Conservation (phyloP, 2,329 filamentous ascomycete species). For the Cercospora brassicicola region DNA sequence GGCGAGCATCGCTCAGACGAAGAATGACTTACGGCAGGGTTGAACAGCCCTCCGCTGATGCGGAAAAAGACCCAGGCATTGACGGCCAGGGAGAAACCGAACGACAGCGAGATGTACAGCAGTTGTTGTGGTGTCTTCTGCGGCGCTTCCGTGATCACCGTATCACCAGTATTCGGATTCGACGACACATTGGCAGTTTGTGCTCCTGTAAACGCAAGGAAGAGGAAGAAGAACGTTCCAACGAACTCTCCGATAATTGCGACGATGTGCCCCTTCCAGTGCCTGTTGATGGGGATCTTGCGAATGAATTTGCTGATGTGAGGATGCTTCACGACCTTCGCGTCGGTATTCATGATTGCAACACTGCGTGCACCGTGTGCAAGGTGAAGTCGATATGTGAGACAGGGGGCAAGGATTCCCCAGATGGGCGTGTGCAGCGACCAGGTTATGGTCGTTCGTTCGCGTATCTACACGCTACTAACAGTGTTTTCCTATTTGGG, state of each 20-base stretch:
- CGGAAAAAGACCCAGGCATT: slow-evolving; percentile 46
- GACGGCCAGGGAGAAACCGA: slow-evolving; percentile 45
- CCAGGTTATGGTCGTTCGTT: neutral
- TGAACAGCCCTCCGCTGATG: slow-evolving; percentile 40
- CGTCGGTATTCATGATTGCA: slow-evolving; percentile 11
- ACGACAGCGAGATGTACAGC: slow-evolving; percentile 43
- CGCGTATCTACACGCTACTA: neutral
- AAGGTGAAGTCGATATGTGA: neutral
- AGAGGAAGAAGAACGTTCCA: slow-evolving; percentile 49
- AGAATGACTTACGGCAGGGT: slow-evolving; percentile 38
- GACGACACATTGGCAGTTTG: slow-evolving; percentile 47
- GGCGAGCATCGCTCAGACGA: slow-evolving; percentile 23
- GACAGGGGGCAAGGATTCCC: slow-evolving; percentile 3
- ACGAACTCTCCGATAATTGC: slow-evolving; percentile 44
- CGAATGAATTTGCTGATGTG: neutral
- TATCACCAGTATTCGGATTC: slow-evolving; percentile 26
- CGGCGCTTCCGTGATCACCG: slow-evolving; percentile 31
- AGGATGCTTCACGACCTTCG: slow-evolving; percentile 2
- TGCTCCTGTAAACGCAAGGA: slow-evolving; percentile 48
- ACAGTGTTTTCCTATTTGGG: neutral
- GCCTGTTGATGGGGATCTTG: slow-evolving; percentile 1
- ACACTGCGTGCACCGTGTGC: neutral
- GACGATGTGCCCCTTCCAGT: slow-evolving; percentile 32
- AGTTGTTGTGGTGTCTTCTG: slow-evolving; percentile 41
- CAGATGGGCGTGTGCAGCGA: neutral